A percentile compares a stretch with the other conserved stretches of the same genome.
These are phyloP conservation scores for Lachancea fermentati DNA, from an alignment of 805 yeast species.

Conservation along the genomic window DNA sequence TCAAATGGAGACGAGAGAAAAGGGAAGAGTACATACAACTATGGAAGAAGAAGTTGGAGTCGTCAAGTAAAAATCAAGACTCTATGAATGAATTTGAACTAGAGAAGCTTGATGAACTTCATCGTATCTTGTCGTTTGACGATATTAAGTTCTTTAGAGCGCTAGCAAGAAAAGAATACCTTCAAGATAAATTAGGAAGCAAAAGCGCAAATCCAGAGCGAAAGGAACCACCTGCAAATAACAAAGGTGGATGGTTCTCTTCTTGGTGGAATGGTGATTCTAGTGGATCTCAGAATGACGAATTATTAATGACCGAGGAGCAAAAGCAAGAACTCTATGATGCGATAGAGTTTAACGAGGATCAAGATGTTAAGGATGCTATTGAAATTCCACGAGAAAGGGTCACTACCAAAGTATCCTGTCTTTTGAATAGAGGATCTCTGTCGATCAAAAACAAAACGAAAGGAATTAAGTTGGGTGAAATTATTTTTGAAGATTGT, in stretches of 20 bases:
- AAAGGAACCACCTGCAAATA: conserved; percentile 12
- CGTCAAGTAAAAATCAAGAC: conserved; percentile 28
- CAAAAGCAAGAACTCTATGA: conserved; percentile 86
- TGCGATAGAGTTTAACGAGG: conserved; percentile 87
- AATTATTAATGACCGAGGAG: conserved; percentile 66
- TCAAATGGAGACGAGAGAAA: conserved; percentile 65
- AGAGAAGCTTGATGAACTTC: conserved; percentile 45
- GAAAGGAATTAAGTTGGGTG: conserved; percentile 50
- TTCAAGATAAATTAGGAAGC: conserved; percentile 44
- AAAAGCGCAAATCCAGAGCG: conserved; percentile 11
- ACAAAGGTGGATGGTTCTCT: conserved; percentile 55
- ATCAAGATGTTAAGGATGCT: conserved; percentile 37
- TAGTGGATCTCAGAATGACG: conserved; percentile 28
- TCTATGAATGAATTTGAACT: conserved; percentile 35
- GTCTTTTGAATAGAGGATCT: conserved; percentile 73
- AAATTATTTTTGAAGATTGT: conserved; percentile 78
- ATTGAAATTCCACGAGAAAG: conserved; percentile 69
- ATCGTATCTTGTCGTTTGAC: conserved; percentile 58
- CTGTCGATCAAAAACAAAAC: conserved; percentile 45
- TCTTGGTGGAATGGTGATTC: conserved; percentile 55
- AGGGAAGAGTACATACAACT: conserved; percentile 59
- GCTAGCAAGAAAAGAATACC: conserved; percentile 60
- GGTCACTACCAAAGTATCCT: conserved; percentile 58
- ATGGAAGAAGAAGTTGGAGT: conserved; percentile 56
- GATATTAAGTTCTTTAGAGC: conserved; percentile 84